A percentile compares a stretch with the other conserved stretches of the same genome.
These are phyloP conservation scores for Aspergillus udagawae DNA, from an alignment of 2,329 filamentous ascomycete genomes.

Conservation along the genomic window DNA sequence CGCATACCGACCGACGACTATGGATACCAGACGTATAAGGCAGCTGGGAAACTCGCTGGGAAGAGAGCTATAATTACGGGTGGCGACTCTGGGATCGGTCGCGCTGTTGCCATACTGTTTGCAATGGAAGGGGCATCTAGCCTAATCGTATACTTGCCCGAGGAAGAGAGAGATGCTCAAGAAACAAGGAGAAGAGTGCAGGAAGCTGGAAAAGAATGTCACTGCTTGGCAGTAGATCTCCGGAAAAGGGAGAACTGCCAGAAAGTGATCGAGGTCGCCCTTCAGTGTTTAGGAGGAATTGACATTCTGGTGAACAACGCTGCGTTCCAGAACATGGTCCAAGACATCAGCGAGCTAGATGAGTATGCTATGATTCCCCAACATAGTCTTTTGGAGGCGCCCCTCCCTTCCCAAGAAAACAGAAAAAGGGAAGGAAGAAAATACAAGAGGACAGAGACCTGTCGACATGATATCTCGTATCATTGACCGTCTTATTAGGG, in stretches of 20 bases:
- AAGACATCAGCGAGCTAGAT: constrained; percentile 65
- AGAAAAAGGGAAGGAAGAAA: too few relatives aligned
- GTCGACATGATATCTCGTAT: neutral
- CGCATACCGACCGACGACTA: constrained; percentile 65
- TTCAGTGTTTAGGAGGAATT: constrained; percentile 63
- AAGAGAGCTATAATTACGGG: constrained; percentile 77
- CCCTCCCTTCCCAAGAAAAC: neutral
- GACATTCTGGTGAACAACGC: constrained; percentile 68
- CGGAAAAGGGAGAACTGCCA: constrained; percentile 64
- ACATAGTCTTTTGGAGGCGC: neutral
- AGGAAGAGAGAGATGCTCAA: constrained; percentile 72
- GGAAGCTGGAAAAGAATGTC: constrained; percentile 61
- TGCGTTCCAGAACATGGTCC: constrained; percentile 69
- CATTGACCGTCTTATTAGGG: constrained; percentile 40
- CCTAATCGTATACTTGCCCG: constrained; percentile 68
- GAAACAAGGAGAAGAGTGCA: constrained; percentile 70
- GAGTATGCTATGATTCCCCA: constrained; percentile 46
- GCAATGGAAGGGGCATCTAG: constrained; percentile 76
- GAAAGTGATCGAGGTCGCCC: constrained; percentile 62
- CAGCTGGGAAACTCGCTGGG: constrained; percentile 70
- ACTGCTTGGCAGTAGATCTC: constrained; percentile 63
- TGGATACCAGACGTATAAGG: constrained; percentile 66
- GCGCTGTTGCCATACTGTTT: constrained; percentile 70
- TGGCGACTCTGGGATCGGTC: constrained; percentile 75
- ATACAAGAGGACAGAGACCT: neutral